Percentiles rank a stretch among this genome's conserved stretches.
These are phyloP conservation scores for Tanozyma kutaoensis DNA, from an alignment of 805 yeast species.

Conservation along the genomic window DNA sequence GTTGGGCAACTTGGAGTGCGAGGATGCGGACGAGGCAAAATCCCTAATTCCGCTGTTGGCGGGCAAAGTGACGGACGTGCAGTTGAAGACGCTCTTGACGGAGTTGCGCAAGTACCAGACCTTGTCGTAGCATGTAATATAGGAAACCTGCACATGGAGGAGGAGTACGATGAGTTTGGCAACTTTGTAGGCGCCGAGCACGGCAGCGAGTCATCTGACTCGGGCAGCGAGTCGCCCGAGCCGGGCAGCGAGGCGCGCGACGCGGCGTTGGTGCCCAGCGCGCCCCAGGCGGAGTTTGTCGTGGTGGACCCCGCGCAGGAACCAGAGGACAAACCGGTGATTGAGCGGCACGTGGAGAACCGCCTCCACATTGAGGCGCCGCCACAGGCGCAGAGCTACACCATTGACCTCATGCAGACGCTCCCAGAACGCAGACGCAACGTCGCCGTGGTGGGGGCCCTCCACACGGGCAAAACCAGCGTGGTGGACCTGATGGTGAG, in stretches of 20 bases:
- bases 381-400: slow-evolving; percentile 21
- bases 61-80: slow-evolving; percentile 73
- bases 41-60: slow-evolving; percentile 82
- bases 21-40: slow-evolving; percentile 94
- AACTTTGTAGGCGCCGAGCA: slow-evolving; percentile 40
- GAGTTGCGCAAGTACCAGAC: slow-evolving; percentile 57
- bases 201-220: slow-evolving; percentile 13
- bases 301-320: slow-evolving; percentile 6
- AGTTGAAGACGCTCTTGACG: slow-evolving; percentile 74
- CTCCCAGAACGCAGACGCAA: slow-evolving; percentile 60
- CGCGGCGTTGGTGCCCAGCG: slow-evolving; percentile 7
- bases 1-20: slow-evolving; percentile 81
- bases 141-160: slow-evolving; percentile 38
- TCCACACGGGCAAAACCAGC: slow-evolving; percentile 81
- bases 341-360: slow-evolving; percentile 34
- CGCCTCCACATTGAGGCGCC: slow-evolving; percentile 32
- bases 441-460: slow-evolving; percentile 65
- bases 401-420: slow-evolving; percentile 29
- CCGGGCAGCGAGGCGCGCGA: slow-evolving; percentile 4
- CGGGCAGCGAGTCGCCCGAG: slow-evolving; percentile 27
- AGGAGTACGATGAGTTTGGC: slow-evolving; percentile 73
- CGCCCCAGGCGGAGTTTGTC: slow-evolving; percentile 5
- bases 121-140: too few species aligned
- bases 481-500: too few species aligned
- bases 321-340: slow-evolving; percentile 42